phyloP scores from a whole-genome alignment of 2,329 filamentous ascomycete species.

The Thyridium curvatum region DNA sequence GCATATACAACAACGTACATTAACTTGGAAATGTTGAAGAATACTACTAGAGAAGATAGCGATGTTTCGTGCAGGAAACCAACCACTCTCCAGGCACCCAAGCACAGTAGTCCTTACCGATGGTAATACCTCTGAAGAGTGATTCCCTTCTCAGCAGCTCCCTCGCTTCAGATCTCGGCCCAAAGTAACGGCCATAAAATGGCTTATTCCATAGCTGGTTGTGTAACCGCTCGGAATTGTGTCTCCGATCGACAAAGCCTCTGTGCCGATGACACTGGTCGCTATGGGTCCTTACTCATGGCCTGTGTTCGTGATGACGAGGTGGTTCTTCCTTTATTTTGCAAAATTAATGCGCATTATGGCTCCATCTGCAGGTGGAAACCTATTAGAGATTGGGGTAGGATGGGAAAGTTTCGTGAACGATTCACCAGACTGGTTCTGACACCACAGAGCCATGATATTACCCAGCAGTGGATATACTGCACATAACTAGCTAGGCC shows the following conservation, averaged over 20 bases:
- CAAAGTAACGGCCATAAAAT: too few relatives aligned
- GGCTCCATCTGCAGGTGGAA: constrained; percentile 15
- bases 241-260: neutral
- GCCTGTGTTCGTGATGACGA: constrained; percentile 42
- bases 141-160: too few relatives aligned
- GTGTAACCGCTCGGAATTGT: constrained; percentile 1
- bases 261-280: neutral
- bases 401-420: constrained; percentile 22
- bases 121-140: too few relatives aligned
- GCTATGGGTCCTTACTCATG: constrained; percentile 27
- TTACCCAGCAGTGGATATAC: constrained; percentile 1
- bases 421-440: constrained; percentile 16
- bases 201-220: constrained; percentile 11
- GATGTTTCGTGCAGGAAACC: too few relatives aligned
- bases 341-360: constrained; percentile 25
- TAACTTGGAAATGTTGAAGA: too few relatives aligned
- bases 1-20: too few relatives aligned
- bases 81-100: too few relatives aligned
- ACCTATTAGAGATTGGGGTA: constrained; percentile 22
- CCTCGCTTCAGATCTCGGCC: too few relatives aligned
- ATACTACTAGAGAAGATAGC: too few relatives aligned
- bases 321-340: constrained; percentile 30
- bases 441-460: constrained; percentile 26
- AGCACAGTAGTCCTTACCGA: too few relatives aligned
- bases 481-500: neutral